phyloP scores from a whole-genome alignment of 208 protist genomes.

The Angomonas deanei region DNA sequence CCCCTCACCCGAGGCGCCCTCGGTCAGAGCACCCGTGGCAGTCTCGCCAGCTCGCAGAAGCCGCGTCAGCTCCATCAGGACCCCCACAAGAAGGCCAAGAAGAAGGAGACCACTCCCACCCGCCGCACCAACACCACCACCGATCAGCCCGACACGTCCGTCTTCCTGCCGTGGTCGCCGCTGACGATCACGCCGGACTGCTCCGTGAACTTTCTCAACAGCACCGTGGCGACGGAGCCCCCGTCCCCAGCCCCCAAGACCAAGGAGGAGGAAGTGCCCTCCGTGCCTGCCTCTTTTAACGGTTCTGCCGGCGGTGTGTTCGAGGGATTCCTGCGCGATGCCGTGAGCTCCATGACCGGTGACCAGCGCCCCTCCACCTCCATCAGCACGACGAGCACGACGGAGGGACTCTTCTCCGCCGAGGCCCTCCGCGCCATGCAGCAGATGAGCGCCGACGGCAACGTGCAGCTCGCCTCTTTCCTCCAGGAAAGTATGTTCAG shows the following conservation, averaged over 20 bases:
- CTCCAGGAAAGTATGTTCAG: not conserved
- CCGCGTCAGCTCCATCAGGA: conserved; percentile 12
- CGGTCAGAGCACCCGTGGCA: conserved; percentile 5
- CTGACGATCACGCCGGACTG: conserved; percentile 52
- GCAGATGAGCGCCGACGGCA: not conserved
- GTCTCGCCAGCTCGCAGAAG: conserved; percentile 4
- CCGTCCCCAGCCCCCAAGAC: conserved; percentile 11
- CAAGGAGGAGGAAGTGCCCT: conserved; percentile 5
- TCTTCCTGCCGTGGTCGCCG: conserved; percentile 63
- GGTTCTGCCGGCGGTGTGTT: not conserved
- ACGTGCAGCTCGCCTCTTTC: not conserved
- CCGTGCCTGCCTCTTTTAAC: not conserved
- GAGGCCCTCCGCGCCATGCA: conserved; percentile 1
- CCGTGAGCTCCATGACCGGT: conserved; percentile 1
- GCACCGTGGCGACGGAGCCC: not conserved
- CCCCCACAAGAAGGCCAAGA: not conserved
- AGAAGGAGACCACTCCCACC: not conserved
- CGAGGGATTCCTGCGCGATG: no score
- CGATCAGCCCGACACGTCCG: conserved; percentile 36
- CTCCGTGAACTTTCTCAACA: conserved; percentile 25
- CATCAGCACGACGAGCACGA: conserved; percentile 5
- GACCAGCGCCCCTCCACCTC: conserved; percentile 4
- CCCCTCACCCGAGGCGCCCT: conserved; percentile 39
- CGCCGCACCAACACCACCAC: not conserved
- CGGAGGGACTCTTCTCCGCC: conserved; percentile 7